phyloP scores from a whole-genome alignment of 805 yeast species.

The Kockiozyma suomiensis region DNA sequence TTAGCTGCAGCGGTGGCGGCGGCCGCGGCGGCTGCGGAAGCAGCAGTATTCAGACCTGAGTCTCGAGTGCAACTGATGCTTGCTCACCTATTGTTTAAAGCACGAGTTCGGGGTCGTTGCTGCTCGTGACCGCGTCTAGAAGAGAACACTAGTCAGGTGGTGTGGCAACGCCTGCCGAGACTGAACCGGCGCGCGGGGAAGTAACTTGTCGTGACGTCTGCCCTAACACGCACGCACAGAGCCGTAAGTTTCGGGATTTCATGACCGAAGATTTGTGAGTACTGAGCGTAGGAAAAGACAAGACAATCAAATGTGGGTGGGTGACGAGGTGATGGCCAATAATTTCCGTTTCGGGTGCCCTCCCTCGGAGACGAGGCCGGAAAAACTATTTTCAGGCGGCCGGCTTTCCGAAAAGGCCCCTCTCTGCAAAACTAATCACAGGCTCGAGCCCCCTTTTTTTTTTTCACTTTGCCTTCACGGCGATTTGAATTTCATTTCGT shows the following conservation, averaged over 20 bases:
- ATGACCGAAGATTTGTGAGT: no score
- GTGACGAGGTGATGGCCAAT: not conserved
- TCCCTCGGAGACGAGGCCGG: not conserved
- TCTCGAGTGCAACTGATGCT: not conserved
- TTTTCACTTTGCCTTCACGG: no score
- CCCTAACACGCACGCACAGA: no score
- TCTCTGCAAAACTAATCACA: no score
- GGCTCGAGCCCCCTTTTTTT: no score
- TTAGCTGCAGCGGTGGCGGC: no score
- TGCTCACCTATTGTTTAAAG: not conserved
- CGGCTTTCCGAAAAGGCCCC: not conserved
- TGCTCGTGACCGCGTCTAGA: not conserved
- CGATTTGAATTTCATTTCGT: no score
- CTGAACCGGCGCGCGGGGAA: not conserved
- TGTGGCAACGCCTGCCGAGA: not conserved
- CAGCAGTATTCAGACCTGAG: not conserved
- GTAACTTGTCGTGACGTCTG: not conserved
- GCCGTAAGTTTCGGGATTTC: no score
- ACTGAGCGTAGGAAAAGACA: no score
- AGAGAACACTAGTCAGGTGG: not conserved
- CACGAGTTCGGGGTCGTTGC: not conserved
- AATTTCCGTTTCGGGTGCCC: not conserved
- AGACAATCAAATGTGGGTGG: not conserved
- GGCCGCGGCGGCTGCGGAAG: no score
- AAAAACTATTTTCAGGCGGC: constrained; percentile 10